These are phyloP conservation scores for Saussurea involucrata DNA, from an alignment of 129 eudicot genomes.

Conservation along the genomic window DNA sequence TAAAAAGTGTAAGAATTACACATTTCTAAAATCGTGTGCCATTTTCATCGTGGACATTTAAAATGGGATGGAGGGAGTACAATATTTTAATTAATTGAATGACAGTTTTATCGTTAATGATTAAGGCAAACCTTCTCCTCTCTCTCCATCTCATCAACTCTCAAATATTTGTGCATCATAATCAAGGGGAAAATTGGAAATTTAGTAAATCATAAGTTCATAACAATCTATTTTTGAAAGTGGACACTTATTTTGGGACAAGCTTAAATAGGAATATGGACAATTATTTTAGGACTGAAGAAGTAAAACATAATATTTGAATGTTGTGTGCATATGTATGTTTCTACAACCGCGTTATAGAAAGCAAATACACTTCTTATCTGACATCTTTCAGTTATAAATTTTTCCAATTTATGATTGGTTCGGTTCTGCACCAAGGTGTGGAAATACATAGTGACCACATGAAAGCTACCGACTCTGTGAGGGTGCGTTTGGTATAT, in stretches of 20 bases:
- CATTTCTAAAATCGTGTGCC: no score
- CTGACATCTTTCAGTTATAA: neutral
- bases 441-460: neutral
- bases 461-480: neutral
- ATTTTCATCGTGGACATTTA: no score
- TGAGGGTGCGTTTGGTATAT: no score
- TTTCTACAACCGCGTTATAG: neutral
- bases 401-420: neutral
- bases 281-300: neutral
- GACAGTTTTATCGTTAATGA: neutral
- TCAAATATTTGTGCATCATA: neutral
- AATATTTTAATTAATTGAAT: neutral
- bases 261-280: neutral
- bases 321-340: neutral
- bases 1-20: no score
- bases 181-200: neutral
- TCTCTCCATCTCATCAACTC: neutral
- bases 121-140: neutral
- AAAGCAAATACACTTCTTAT: neutral
- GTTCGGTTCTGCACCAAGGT: neutral
- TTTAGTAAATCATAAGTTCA: neutral
- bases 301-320: neutral
- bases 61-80: no score
- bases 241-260: neutral
- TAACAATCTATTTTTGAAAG: neutral